Evolutionary conservation across 2,329 filamentous ascomycete species (phyloP).

Genomic region (Pleurostoma richardsiae): DNA sequence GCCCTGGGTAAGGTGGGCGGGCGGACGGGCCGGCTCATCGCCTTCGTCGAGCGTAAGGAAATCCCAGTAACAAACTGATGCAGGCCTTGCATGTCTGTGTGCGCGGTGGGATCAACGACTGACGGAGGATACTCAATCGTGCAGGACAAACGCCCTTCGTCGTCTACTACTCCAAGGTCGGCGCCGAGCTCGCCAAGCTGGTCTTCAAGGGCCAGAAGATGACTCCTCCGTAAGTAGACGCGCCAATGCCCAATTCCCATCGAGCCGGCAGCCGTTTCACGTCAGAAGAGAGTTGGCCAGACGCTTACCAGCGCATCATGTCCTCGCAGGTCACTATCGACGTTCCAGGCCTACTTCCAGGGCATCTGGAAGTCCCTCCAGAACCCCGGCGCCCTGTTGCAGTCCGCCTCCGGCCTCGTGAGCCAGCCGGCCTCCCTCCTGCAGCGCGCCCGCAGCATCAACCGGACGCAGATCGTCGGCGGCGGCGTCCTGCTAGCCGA

Average conservation of each 20-base stretch:
- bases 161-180: slow-evolving; percentile 89
- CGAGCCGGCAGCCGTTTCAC: no score
- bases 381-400: slow-evolving; percentile 59
- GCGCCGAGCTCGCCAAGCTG: slow-evolving; percentile 80
- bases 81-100: no score
- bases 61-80: background rate
- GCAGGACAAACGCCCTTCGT: slow-evolving; percentile 80
- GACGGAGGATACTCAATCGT: slow-evolving; percentile 7
- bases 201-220: slow-evolving; percentile 87
- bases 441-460: slow-evolving; percentile 60
- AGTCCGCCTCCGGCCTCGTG: slow-evolving; percentile 53
- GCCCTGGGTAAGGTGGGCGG: slow-evolving; percentile 76
- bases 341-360: slow-evolving; percentile 85
- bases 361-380: slow-evolving; percentile 64
- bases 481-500: slow-evolving; percentile 79
- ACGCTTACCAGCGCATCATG: no score
- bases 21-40: slow-evolving; percentile 72
- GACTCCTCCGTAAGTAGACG: slow-evolving; percentile 79
- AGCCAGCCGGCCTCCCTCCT: slow-evolving; percentile 31
- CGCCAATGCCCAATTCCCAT: no score
- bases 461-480: slow-evolving; percentile 63
- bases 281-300: no score
- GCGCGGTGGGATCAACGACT: no score
- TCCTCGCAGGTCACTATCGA: slow-evolving; percentile 59
- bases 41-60: slow-evolving; percentile 72